Base-by-base conservation (phyloP, 345 rosid species). In the Eucalyptus marginata region DNA sequence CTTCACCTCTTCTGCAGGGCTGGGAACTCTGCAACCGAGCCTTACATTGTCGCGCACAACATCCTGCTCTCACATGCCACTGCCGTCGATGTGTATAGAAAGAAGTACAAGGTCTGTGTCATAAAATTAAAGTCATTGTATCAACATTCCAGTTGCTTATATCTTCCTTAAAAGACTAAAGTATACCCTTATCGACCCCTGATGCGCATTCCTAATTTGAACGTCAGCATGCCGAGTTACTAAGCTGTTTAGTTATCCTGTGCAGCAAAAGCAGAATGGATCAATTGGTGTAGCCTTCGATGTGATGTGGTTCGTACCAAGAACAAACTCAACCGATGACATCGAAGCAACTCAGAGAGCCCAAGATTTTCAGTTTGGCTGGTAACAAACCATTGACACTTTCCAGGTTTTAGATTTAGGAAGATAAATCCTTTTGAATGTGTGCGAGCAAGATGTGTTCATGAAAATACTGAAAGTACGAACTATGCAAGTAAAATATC, bases 311-410 rank as follows among this genome's bases (percentile, higher is more conserved):
- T 98, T 24, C 79, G 96, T 92, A 88, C 96, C 99, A 1, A 94
- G 89, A 79, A 87, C 93, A 3, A 94, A 96, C 94, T 90, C 93
- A 64, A 94, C 93, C 22, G 91, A 90, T 80, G 95, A 96, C 89
- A 94, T 89, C 51, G 96, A 95, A 91, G 99, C 99, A 49, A 92
- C 98, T 79, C 95, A 98, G 92, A 94, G 97, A 92, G 99, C 99
- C 17, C 99, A 94, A 94, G 99, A 98, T 89, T 98, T 98, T 93
- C 99, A 98, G 93, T 95, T 98, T 90, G 99, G 98, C 89, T 98
- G 99, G 99, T 96, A 95, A 36, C 22, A 76, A 76, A 36, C 46
- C 46, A 2, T 76, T 36, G 83, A 76, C 83, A 76, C 27, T 76
- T 36, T 40, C 27, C 47, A 3, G 83, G 0, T 10, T 36, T 36